Evolutionary conservation across 371 early-diverging fungal genomes (phyloP), one percentile per base, ranked within the genome.

Genomic region (Rhizomucor miehei): DNA sequence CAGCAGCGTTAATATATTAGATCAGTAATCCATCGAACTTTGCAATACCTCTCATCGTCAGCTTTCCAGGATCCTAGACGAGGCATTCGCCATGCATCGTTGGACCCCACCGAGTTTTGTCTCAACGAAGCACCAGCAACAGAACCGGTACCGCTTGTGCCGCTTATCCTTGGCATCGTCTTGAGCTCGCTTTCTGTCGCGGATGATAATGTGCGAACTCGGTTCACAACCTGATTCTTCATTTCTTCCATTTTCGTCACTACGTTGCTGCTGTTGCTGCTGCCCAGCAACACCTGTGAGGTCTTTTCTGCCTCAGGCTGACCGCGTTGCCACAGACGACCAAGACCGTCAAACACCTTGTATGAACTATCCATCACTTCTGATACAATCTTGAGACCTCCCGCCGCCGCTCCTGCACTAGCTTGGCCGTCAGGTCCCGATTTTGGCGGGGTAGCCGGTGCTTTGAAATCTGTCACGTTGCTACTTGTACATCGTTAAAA

Each of bases 281-380:
- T 19, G n/a, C 49, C 23, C 6, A 40, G 17, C 16, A 38, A 24
- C 43, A n/a, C 5, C n/a, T 50, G 16, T 11, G 20, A 20, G 25
- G 12, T 29, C 55, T 46, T 41, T 46, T 16, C 38, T 40, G 10
- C 12, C 43, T 43, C 45, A 8, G 24, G 2, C 47, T 43, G 36
- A 41, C 49, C 71, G 38, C 73, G 53, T 38, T 72, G 71, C 78
- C 78, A 78, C 17, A 78, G 63, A 37, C 69, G 66, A 13, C 73
- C 73, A 44, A 78, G 43, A 1, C 78, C 75, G 51, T 74, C 78
- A 66, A 78, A 70, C 23, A 77, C 56, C 9, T 53, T 52, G 38
- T 69, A 71, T 0, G 76, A 71, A 23, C 68, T 63, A 48, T 77
- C 77, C 38, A 77, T 58, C 10, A 74, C 72, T 49, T 73, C 78